Evolutionary conservation across 1,284 basidiomycete species (phyloP).

Genomic region (Marasmius sp.): DNA sequence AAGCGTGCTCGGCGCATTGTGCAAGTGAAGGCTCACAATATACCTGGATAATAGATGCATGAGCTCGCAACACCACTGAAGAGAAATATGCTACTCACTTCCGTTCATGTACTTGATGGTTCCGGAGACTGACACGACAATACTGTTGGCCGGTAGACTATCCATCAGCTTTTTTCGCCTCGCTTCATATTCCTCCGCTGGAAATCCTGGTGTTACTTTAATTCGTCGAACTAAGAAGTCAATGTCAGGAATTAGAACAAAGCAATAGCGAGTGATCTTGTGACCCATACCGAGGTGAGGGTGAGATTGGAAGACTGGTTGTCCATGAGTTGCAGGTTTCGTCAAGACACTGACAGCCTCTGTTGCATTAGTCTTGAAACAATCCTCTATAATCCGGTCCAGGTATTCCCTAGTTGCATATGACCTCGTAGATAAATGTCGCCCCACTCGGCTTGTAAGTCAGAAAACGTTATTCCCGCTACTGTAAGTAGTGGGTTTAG

Average conservation of each 20-base stretch:
- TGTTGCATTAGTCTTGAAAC: no score
- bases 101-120: constrained; percentile 87
- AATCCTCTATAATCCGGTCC: no score
- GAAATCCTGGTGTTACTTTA: constrained; percentile 88
- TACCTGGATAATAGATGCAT: constrained; percentile 30
- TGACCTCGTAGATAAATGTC: constrained; percentile 11
- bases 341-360: no score
- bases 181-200: constrained; percentile 80
- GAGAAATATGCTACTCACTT: constrained; percentile 52
- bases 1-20: constrained; percentile 31
- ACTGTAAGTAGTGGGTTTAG: no score
- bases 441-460: not conserved
- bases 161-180: constrained; percentile 78
- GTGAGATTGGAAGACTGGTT: constrained; percentile 78
- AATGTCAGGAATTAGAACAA: no score
- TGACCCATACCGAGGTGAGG: no score
- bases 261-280: no score
- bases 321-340: constrained; percentile 74
- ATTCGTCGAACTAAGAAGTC: constrained; percentile 52
- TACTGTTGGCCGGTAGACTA: constrained; percentile 71
- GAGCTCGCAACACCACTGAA: constrained; percentile 1
- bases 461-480: no score
- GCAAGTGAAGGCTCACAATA: constrained; percentile 41
- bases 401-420: constrained; percentile 42
- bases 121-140: constrained; percentile 82